Percentiles rank a stretch among this genome's conserved stretches.
phyloP scores from a whole-genome alignment of 352 stramenopile species.

The Phytophthora sansomeana region DNA sequence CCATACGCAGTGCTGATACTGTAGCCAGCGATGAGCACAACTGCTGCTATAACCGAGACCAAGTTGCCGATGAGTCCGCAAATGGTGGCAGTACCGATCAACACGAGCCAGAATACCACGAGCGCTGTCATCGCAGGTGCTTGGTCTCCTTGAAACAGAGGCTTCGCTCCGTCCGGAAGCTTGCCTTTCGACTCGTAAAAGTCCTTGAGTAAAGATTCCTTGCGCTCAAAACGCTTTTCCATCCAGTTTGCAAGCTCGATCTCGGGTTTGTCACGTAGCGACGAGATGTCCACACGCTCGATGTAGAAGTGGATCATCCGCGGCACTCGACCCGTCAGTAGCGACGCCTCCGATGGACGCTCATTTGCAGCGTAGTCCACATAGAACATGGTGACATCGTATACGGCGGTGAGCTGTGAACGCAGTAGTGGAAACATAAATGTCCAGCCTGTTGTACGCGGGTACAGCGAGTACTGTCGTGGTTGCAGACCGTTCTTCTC shows the following conservation, averaged over 20 bases:
- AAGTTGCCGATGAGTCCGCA: constrained; percentile 41
- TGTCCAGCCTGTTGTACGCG: constrained; percentile 77
- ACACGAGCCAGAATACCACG: constrained; percentile 62
- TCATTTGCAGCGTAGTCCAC: constrained; percentile 70
- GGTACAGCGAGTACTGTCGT: constrained; percentile 78
- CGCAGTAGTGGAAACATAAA: constrained; percentile 78
- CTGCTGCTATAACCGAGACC: constrained; percentile 30
- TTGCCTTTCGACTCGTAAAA: constrained; percentile 71
- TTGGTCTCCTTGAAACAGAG: constrained; percentile 51
- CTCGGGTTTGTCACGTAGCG: constrained; percentile 46
- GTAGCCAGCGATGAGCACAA: constrained; percentile 41
- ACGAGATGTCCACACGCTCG: constrained; percentile 59
- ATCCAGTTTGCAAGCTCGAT: constrained; percentile 64
- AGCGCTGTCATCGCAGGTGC: constrained; percentile 41
- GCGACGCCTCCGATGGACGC: constrained; percentile 69
- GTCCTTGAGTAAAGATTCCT: constrained; percentile 64
- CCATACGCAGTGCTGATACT: constrained; percentile 43
- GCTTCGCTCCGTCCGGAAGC: constrained; percentile 56
- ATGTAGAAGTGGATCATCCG: constrained; percentile 78
- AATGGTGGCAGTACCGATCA: constrained; percentile 41
- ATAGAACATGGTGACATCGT: constrained; percentile 88
- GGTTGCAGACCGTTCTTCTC: constrained; percentile 50
- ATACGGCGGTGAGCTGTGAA: constrained; percentile 68
- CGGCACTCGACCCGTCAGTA: constrained; percentile 68
- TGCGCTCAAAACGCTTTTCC: constrained; percentile 69